Percentiles rank a stretch among this genome's conserved stretches.
phyloP scores from a whole-genome alignment of 768 basidiomycete species.

The Lactarius sanguifluus region DNA sequence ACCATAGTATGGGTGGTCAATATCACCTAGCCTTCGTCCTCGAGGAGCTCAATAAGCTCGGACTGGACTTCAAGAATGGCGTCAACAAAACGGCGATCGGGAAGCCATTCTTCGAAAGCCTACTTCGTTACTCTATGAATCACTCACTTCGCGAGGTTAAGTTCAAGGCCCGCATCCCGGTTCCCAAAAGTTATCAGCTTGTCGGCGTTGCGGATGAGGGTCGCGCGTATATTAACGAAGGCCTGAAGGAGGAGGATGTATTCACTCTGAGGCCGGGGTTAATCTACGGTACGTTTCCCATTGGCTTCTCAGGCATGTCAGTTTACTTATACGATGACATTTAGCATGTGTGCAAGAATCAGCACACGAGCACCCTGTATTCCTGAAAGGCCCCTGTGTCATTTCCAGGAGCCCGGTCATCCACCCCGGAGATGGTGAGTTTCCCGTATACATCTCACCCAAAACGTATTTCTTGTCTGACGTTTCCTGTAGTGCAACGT shows the following conservation, averaged over 20 bases:
- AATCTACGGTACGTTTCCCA: conserved; percentile 20
- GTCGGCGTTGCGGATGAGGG: conserved; percentile 87
- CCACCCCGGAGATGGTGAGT: conserved; percentile 38
- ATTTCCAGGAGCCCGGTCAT: conserved; percentile 38
- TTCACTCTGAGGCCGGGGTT: conserved; percentile 12
- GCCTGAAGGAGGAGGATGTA: conserved; percentile 7
- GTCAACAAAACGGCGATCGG: conserved; percentile 42
- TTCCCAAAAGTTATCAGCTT: conserved; percentile 65
- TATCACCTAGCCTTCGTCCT: conserved; percentile 56
- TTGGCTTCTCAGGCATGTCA: neutral
- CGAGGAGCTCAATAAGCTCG: conserved; percentile 45
- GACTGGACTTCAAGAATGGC: conserved; percentile 47
- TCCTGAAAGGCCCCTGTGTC: conserved; percentile 14
- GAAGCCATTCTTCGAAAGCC: conserved; percentile 54
- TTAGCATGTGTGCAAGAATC: conserved; percentile 25
- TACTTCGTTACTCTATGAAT: conserved; percentile 59
- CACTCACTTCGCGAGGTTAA: conserved; percentile 74
- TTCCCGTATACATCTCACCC: neutral
- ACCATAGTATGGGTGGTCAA: conserved; percentile 45
- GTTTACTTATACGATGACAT: neutral
- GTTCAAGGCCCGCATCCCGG: conserved; percentile 68
- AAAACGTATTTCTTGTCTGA: neutral
- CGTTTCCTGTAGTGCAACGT: conserved; percentile 26
- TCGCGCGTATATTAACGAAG: conserved; percentile 21
- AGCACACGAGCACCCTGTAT: conserved; percentile 8